Evolutionary conservation across 1,139 yeast species (phyloP), one percentile per base, ranked within the genome.

Genomic region (Zygosaccharomyces sapae): DNA sequence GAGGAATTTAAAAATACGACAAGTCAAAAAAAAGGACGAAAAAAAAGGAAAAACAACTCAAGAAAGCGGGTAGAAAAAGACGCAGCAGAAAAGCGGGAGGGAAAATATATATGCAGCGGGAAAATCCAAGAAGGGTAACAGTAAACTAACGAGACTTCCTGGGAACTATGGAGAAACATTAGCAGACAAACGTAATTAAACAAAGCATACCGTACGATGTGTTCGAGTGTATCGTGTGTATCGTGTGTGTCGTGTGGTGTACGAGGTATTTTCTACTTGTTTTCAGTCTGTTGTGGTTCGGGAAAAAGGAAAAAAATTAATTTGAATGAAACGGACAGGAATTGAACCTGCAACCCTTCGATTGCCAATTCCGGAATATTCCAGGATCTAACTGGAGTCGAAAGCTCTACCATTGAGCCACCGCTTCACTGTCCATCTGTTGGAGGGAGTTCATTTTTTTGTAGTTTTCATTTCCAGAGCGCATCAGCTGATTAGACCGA

Each of bases 381-480:
- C 69, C 69, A 62, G 59, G 55, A 55, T 62, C 56, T 58, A 69
- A 69, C 77, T 82, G 88, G 88, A 83, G 82, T 83, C 89, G 81
- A 81, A 81, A 80, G 87, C 88, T 82, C 89, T 82, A 81, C 89
- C 89, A 82, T 83, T 82, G 89, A 83, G 89, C 89, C 87, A 82
- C 86, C 83, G 86, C 88, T 80, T 80, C 87, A 41, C 34, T 31
- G 34, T 31, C 34, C 34, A 31, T 31, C 34, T 24, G 27, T 20
- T 20, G 24, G 16, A 16, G 16, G 16, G 16, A 16, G 16, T 16
- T 16, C 16, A 16, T 16, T 16, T 16, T 16, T 16, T 16, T 16
- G 16, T 16, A 16, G 16, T 16, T 16, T 16, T 16, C 16, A 16
- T 16, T 16, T 16, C 16, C 16, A 16, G 16, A 16, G 16, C 16